Conservation (phyloP, 441 rosid species). For the Bocquillonia castaneifolia region DNA sequence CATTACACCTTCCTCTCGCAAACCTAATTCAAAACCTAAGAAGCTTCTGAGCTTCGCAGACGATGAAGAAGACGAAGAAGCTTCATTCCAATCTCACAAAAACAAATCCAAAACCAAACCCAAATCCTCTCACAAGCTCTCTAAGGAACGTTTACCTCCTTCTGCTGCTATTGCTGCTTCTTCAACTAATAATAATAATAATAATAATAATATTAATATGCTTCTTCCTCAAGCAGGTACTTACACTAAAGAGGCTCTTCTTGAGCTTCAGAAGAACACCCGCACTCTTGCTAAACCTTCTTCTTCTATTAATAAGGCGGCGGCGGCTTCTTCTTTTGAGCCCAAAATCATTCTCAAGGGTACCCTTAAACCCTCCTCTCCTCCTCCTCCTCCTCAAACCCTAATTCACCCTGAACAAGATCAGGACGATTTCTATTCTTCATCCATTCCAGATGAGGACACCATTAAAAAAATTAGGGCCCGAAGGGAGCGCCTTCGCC, state of each 20-base stretch:
- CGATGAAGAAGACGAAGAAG: constrained; percentile 50
- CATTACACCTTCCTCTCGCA: constrained; percentile 15
- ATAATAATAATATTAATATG: background rate
- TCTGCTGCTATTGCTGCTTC: no score
- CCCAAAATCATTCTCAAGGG: constrained; percentile 74
- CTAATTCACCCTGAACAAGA: constrained; percentile 28
- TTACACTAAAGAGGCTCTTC: constrained; percentile 80
- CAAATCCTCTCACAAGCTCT: constrained; percentile 56
- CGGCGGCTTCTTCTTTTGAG: constrained; percentile 43
- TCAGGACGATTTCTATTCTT: constrained; percentile 24
- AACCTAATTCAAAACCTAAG: constrained; percentile 52
- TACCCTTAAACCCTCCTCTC: constrained; percentile 43
- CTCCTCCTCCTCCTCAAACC: constrained; percentile 12
- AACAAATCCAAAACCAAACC: constrained; percentile 30
- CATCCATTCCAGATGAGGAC: constrained; percentile 45
- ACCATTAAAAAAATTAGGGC: constrained; percentile 67
- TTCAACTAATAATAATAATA: constrained; percentile 41
- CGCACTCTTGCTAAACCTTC: constrained; percentile 61
- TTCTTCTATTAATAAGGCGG: constrained; percentile 31
- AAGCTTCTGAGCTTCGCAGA: constrained; percentile 72
- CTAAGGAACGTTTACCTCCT: constrained; percentile 45
- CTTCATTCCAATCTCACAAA: constrained; percentile 22
- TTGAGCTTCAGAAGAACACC: constrained; percentile 87
- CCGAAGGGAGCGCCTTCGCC: constrained; percentile 60
- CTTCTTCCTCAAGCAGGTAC: constrained; percentile 74